A percentile compares a stretch with the other conserved stretches of the same genome.
Conservation (phyloP, 2,329 filamentous ascomycete species). For the Ilyonectria sp. region DNA sequence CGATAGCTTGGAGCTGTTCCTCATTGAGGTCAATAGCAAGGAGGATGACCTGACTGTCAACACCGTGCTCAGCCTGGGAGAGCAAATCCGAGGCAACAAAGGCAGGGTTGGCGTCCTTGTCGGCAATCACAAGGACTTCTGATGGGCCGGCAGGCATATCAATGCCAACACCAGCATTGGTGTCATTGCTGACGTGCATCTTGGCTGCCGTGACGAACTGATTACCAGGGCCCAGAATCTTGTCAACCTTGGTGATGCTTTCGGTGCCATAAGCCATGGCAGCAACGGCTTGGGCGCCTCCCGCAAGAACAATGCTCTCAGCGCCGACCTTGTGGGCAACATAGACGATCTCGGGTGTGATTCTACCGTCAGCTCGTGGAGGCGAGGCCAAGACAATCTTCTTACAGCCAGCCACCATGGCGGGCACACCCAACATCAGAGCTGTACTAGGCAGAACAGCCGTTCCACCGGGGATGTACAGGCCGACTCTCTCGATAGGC, state of each 20-base stretch:
- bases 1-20: conserved; percentile 82
- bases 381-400: conserved; percentile 95
- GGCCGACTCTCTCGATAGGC: conserved; percentile 94
- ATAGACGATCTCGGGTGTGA: conserved; percentile 98
- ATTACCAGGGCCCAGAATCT: conserved; percentile 97
- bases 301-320: conserved; percentile 94
- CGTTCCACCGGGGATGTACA: conserved; percentile 96
- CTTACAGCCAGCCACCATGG: conserved; percentile 96
- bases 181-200: conserved; percentile 98
- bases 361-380: conserved; percentile 87
- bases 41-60: conserved; percentile 94
- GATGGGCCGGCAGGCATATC: conserved; percentile 99
- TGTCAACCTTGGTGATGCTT: conserved; percentile 95
- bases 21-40: conserved; percentile 87
- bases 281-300: conserved; percentile 94
- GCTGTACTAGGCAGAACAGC: conserved; percentile 97
- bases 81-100: conserved; percentile 97
- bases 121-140: conserved; percentile 96
- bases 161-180: conserved; percentile 93
- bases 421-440: conserved; percentile 97
- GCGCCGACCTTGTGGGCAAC: conserved; percentile 97
- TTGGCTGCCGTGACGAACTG: conserved; percentile 99
- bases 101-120: conserved; percentile 88
- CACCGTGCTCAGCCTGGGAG: conserved; percentile 96
- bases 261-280: conserved; percentile 98